Percentiles rank a stretch among this genome's conserved stretches.
phyloP scores from a whole-genome alignment of 148 eudicot species.

The Limonium bicolor region DNA sequence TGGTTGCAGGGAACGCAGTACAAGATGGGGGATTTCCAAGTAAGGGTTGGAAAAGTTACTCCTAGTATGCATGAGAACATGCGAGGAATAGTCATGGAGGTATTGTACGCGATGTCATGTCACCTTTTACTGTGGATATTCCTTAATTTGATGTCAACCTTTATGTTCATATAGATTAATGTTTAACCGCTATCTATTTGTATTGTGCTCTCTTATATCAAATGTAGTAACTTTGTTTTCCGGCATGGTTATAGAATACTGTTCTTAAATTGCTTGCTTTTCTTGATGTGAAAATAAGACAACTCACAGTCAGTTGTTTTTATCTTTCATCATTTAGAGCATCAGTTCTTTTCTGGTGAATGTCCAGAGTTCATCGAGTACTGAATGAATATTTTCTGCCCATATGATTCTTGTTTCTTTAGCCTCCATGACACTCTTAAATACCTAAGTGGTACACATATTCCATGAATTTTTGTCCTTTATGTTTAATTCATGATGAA shows the following conservation, averaged over 20 bases:
- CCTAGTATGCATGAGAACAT: constrained; percentile 57
- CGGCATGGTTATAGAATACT: too few species aligned
- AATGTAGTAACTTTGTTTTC: neutral
- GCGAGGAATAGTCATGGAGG: constrained; percentile 99
- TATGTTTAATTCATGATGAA: neutral
- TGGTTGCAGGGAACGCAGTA: constrained; percentile 81
- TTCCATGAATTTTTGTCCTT: neutral
- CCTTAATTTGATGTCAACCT: neutral
- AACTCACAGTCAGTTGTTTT: too few species aligned
- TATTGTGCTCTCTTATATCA: neutral
- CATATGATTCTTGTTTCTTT: neutral
- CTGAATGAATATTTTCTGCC: neutral
- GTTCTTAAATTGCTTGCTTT: too few species aligned
- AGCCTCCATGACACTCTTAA: neutral
- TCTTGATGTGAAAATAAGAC: too few species aligned
- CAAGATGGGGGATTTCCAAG: constrained; percentile 85
- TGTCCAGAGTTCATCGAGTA: too few species aligned
- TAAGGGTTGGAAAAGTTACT: constrained; percentile 87
- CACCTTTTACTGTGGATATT: neutral
- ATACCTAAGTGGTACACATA: neutral
- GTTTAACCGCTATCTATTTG: neutral
- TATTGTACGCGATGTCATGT: constrained; percentile 7
- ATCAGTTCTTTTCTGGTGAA: too few species aligned
- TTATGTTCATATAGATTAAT: neutral
- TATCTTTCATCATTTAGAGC: too few species aligned